Evolutionary conservation across 208 protist species (phyloP).

Genomic region (Leptomonas pyrrhocoris): DNA sequence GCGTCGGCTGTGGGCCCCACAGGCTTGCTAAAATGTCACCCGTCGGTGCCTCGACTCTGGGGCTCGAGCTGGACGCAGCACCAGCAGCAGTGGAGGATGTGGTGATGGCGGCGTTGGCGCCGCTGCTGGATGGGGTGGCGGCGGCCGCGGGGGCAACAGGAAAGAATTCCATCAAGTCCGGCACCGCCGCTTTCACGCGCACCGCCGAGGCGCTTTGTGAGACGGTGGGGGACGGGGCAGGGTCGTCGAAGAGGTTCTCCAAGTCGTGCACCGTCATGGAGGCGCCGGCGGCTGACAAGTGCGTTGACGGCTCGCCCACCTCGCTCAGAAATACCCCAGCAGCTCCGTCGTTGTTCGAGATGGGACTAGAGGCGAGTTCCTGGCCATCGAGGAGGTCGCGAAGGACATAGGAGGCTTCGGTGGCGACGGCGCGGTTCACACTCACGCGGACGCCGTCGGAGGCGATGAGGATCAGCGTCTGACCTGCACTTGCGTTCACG

Average conservation of each 20-base stretch:
- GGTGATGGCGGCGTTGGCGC: not conserved
- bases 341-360: constrained; percentile 7
- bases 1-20: not conserved
- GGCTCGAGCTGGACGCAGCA: not conserved
- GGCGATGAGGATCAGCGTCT: constrained; percentile 71
- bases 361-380: constrained; percentile 25
- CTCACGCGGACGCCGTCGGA: constrained; percentile 64
- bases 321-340: not conserved
- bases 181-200: constrained; percentile 4
- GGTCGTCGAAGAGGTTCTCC: constrained; percentile 28
- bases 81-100: not conserved
- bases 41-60: not conserved
- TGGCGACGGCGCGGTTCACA: constrained; percentile 69
- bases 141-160: not conserved
- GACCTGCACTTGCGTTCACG: not conserved
- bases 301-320: not conserved
- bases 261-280: constrained; percentile 11
- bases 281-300: not conserved
- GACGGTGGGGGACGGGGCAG: not conserved
- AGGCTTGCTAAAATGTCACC: constrained; percentile 8
- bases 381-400: constrained; percentile 77
- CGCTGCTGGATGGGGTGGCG: not conserved
- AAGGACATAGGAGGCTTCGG: constrained; percentile 74
- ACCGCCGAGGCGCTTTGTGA: not conserved
- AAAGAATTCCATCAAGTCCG: constrained; percentile 37